phyloP scores from a whole-genome alignment of 441 rosid species.

The Rhodomyrtus psidioides region DNA sequence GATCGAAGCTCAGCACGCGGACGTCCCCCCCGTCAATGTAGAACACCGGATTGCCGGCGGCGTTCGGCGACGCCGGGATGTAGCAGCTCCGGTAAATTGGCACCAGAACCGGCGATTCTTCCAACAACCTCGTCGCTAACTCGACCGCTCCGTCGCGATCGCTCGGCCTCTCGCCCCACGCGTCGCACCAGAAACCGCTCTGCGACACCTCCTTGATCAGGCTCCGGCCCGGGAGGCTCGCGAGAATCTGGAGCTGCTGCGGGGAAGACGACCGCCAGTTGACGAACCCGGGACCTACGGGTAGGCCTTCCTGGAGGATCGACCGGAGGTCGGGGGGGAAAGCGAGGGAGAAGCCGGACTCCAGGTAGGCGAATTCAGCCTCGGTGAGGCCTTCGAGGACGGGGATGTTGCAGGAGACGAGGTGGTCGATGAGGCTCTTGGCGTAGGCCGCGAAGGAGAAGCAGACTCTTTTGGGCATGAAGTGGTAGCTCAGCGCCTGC shows the following conservation, averaged over 20 bases:
- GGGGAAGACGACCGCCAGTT: constrained; percentile 68
- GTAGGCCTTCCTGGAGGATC: constrained; percentile 73
- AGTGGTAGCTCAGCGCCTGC: neutral
- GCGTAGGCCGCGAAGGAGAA: constrained; percentile 68
- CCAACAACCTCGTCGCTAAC: constrained; percentile 12
- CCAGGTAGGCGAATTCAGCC: constrained; percentile 50
- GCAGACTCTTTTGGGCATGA: constrained; percentile 30
- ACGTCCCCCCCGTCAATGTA: constrained; percentile 44
- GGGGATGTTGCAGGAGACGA: constrained; percentile 37
- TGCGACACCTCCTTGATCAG: constrained; percentile 33
- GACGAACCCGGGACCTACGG: constrained; percentile 59
- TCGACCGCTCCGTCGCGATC: constrained; percentile 16
- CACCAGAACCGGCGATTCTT: constrained; percentile 49
- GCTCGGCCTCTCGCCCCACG: constrained; percentile 55
- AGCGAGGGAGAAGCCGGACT: constrained; percentile 42
- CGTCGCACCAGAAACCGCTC: constrained; percentile 52
- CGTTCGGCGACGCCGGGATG: constrained; percentile 41
- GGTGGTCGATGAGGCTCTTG: constrained; percentile 39
- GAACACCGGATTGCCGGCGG: constrained; percentile 73
- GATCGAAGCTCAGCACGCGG: constrained; percentile 47
- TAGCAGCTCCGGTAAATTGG: constrained; percentile 61
- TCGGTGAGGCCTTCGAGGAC: constrained; percentile 55
- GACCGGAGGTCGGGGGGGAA: constrained; percentile 89
- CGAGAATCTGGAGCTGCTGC: constrained; percentile 43
- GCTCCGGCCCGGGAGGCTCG: constrained; percentile 39